Conservation (phyloP, 116 monocot genomes). For the Zostera marina region DNA sequence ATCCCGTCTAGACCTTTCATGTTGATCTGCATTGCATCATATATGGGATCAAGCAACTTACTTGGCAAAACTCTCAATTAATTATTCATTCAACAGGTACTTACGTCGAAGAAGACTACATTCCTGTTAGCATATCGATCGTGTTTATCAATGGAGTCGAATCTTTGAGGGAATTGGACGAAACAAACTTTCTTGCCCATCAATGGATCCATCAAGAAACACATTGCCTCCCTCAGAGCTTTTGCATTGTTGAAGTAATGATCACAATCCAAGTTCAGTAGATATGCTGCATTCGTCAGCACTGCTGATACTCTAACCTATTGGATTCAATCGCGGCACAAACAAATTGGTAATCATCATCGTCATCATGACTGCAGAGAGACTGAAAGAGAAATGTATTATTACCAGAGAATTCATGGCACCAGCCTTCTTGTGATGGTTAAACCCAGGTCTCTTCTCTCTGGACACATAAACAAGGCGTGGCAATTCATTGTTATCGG, state of each 20-base stretch:
- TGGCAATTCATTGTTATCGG: conserved; percentile 67
- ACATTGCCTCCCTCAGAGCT: conserved; percentile 79
- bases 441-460: conserved; percentile 73
- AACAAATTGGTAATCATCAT: background rate
- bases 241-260: conserved; percentile 93
- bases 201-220: conserved; percentile 90
- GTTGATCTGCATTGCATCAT: conserved; percentile 54
- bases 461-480: conserved; percentile 75
- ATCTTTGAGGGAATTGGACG: conserved; percentile 89
- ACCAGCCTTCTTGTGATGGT: conserved; percentile 83
- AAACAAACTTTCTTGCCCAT: conserved; percentile 81
- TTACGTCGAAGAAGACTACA: conserved; percentile 89
- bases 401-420: conserved; percentile 75
- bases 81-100: conserved; percentile 6
- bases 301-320: conserved; percentile 91
- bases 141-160: conserved; percentile 79
- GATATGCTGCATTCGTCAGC: conserved; percentile 70
- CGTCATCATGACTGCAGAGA: background rate
- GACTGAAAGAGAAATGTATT: background rate
- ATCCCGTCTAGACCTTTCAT: conserved; percentile 90
- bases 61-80: too few species aligned
- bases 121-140: conserved; percentile 95
- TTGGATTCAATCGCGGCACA: background rate
- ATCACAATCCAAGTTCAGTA: conserved; percentile 94
- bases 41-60: background rate